Evolutionary conservation across 192 early-diverging fungal genomes (phyloP).

Genomic region (Coemansia sp.): DNA sequence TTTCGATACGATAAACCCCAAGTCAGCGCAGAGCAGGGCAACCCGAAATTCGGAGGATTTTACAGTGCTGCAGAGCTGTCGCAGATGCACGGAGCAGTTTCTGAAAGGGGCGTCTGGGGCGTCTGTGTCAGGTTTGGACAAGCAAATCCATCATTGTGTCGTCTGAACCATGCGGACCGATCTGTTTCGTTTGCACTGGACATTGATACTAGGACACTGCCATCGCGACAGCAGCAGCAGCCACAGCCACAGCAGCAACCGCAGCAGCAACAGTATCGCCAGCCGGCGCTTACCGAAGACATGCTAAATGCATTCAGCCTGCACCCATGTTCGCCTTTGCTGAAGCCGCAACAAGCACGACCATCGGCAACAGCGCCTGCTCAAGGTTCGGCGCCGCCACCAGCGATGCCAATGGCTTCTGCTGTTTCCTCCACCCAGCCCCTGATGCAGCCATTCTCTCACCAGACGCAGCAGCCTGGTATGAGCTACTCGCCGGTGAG

Average conservation of each 20-base stretch:
- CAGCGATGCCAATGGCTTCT: background rate
- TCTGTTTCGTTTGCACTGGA: constrained; percentile 30
- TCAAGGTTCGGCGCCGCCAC: background rate
- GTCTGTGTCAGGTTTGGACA: constrained; percentile 23
- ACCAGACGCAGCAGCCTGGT: constrained; percentile 13
- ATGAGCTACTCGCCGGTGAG: constrained; percentile 16
- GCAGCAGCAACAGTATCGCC: constrained; percentile 18
- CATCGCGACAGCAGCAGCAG: constrained; percentile 17
- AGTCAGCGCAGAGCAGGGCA: background rate
- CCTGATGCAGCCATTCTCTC: constrained; percentile 21
- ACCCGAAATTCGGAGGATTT: constrained; percentile 22
- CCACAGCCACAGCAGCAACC: constrained; percentile 18
- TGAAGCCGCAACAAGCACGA: constrained; percentile 21
- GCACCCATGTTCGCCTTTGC: constrained; percentile 29
- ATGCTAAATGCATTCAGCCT: constrained; percentile 30
- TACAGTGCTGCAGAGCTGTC: constrained; percentile 36
- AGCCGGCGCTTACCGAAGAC: constrained; percentile 34
- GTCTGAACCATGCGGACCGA: constrained; percentile 24
- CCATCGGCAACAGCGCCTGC: constrained; percentile 1
- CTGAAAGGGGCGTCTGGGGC: constrained; percentile 30
- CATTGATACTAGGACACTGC: background rate
- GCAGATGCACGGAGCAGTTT: constrained; percentile 36
- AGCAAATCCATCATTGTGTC: constrained; percentile 14
- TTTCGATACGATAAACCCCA: constrained; percentile 28
- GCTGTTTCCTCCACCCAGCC: background rate